Base-by-base conservation (phyloP, 129 eudicot species). In the Centrapalus pauciflorus region DNA sequence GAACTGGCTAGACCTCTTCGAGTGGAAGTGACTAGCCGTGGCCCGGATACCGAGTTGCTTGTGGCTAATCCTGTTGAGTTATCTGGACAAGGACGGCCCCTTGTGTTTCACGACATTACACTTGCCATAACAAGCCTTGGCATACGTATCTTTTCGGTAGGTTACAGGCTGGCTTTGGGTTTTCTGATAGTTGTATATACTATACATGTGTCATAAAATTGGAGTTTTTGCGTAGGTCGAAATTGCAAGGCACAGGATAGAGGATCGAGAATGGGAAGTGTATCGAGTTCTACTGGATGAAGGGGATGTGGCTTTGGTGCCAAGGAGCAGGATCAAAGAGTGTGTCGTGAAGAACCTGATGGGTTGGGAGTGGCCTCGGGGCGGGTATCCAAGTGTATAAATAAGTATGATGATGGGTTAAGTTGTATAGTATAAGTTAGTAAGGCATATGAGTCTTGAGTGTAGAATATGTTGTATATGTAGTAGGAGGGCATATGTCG, bases 201-300 rank as follows among this genome's bases (percentile, higher is more conserved):
- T n/a, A n/a, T n/a, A n/a, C n/a, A n/a, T n/a, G n/a, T 37, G 7
- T 49, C 2, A 4, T 55, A 55, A 64, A 4, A 5, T 23, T 45
- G 33, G 19, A 10, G 2, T 2, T 58, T 71, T 69, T 11, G n/a
- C 74, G 26, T 35, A 84, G 90, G 90, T 81, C 34, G 87, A 81
- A 76, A 85, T 85, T 0, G 90, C 82, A 3, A 78, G 90, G 46
- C 84, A 75, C 54, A 50, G 50, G 55, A 85, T 81, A 61, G 56
- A 75, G 9, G 87, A 78, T 59, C 80, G 84, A 28, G 84, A 85
- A 45, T 75, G 90, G 87, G 87, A 85, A 76, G 84, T 85, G 21
- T 85, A 85, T 69, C 74, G 84, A 55, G 75, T 84, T 58, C 62
- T 81, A 55, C 84, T 84, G 0, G 84, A 84, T 5, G 90, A 84